Conservation (phyloP, 2,329 filamentous ascomycete species). For the Metarhizium rileyi region DNA sequence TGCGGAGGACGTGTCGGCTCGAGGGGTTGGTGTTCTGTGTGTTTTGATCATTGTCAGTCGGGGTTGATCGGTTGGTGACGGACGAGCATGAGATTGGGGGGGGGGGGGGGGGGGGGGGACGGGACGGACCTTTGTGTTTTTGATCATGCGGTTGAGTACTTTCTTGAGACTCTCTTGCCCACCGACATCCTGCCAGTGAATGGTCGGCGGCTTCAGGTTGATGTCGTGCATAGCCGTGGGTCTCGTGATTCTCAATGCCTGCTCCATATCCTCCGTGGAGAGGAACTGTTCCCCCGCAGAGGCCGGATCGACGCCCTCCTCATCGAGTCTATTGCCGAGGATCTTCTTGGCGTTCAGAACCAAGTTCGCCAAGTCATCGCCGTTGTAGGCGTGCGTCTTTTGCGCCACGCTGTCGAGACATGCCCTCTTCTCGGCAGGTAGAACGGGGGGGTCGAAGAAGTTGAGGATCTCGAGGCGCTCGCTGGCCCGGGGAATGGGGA, state of each 20-base stretch:
- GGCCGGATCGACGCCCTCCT: slow-evolving; percentile 8
- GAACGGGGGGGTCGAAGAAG: slow-evolving; percentile 40
- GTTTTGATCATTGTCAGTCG: neutral
- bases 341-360: slow-evolving; percentile 28
- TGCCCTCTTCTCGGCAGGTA: slow-evolving; percentile 36
- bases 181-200: slow-evolving; percentile 80
- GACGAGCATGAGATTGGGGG: no score
- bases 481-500: slow-evolving; percentile 65
- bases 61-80: no score
- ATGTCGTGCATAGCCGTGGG: slow-evolving; percentile 85
- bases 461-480: slow-evolving; percentile 67
- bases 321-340: slow-evolving; percentile 15
- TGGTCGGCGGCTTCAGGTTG: slow-evolving; percentile 76
- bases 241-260: slow-evolving; percentile 58
- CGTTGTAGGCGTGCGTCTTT: slow-evolving; percentile 80
- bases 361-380: slow-evolving; percentile 62
- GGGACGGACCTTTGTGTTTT: slow-evolving; percentile 21
- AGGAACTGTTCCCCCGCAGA: slow-evolving; percentile 19
- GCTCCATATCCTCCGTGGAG: slow-evolving; percentile 44
- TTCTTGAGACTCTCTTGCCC: slow-evolving; percentile 70
- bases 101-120: neutral
- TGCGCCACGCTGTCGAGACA: slow-evolving; percentile 54
- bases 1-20: slow-evolving; percentile 29
- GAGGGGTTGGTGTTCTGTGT: slow-evolving; percentile 19
- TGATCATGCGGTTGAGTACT: slow-evolving; percentile 42